Evolutionary conservation across 2,329 filamentous ascomycete species (phyloP).

Genomic region (Diaporthe ampelina): DNA sequence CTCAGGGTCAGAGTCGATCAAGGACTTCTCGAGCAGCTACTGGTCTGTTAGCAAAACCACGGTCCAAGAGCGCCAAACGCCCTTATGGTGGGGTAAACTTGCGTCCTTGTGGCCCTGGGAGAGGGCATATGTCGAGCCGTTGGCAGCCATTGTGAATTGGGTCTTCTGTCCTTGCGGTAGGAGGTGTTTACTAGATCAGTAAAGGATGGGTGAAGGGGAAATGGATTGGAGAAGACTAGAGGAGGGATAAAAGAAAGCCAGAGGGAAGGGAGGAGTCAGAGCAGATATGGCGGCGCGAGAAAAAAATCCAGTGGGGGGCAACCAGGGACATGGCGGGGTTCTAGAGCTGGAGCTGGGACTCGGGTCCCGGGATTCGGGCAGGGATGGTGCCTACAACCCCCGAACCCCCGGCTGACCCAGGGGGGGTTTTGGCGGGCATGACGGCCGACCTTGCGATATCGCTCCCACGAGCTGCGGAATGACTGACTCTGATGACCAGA

Average conservation of each 20-base stretch:
- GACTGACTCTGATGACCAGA: constrained; percentile 22
- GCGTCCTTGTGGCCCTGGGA: constrained; percentile 54
- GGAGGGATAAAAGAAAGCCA: not conserved
- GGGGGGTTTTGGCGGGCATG: constrained; percentile 12
- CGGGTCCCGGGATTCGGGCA: constrained; percentile 35
- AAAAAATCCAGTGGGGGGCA: constrained; percentile 39
- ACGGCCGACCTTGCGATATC: constrained; percentile 28
- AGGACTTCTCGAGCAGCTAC: constrained; percentile 95
- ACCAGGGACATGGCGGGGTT: constrained; percentile 36
- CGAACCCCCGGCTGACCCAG: constrained; percentile 34
- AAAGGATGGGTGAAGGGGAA: not conserved
- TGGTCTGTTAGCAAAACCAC: constrained; percentile 47
- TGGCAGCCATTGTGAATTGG: constrained; percentile 49
- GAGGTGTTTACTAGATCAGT: not conserved
- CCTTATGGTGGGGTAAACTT: constrained; percentile 41
- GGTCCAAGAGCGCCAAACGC: not conserved
- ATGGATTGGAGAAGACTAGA: not conserved
- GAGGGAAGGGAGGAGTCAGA: constrained; percentile 6
- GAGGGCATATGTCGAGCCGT: constrained; percentile 51
- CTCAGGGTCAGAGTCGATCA: constrained; percentile 92
- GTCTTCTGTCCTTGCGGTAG: constrained; percentile 8
- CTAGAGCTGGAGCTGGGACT: constrained; percentile 31
- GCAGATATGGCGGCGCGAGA: constrained; percentile 27
- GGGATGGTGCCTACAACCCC: constrained; percentile 24
- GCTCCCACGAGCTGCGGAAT: not conserved